Percentiles rank a stretch among this genome's conserved stretches.
phyloP scores from a whole-genome alignment of 2,329 filamentous ascomycete species.

The Thelonectria discophora region DNA sequence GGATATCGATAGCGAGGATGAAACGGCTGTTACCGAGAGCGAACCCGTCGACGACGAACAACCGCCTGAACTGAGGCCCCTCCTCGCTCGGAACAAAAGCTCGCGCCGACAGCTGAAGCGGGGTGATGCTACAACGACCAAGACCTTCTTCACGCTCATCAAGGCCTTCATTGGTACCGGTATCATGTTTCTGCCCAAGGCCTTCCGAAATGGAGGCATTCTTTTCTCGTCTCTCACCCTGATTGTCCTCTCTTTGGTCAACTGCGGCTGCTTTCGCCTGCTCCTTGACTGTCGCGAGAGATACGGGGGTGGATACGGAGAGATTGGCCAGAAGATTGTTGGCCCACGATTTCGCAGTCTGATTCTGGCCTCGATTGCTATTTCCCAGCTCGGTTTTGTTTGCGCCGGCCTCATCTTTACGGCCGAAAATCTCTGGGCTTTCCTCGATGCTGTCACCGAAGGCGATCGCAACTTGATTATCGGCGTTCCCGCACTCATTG shows the following conservation, averaged over 20 bases:
- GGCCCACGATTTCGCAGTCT: slow-evolving; percentile 70
- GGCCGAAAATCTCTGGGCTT: slow-evolving; percentile 76
- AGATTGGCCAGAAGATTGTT: slow-evolving; percentile 73
- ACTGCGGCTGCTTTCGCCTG: slow-evolving; percentile 76
- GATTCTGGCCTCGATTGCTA: slow-evolving; percentile 74
- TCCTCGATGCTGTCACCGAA: slow-evolving; percentile 68
- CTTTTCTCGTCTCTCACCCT: slow-evolving; percentile 77
- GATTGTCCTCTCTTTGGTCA: slow-evolving; percentile 70
- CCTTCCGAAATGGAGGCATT: slow-evolving; percentile 80
- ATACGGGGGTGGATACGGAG: slow-evolving; percentile 77
- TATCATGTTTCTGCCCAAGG: slow-evolving; percentile 84
- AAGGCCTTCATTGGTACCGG: slow-evolving; percentile 84
- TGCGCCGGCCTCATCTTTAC: slow-evolving; percentile 82
- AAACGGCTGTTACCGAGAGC: slow-evolving; percentile 59
- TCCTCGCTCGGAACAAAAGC: slow-evolving; percentile 61
- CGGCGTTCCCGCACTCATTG: slow-evolving; percentile 65
- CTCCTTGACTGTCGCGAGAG: slow-evolving; percentile 71
- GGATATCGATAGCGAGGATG: slow-evolving; percentile 64
- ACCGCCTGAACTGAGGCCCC: slow-evolving; percentile 64
- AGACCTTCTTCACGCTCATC: slow-evolving; percentile 80
- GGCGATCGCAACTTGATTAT: slow-evolving; percentile 61
- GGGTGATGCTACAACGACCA: slow-evolving; percentile 72
- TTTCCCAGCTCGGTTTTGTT: slow-evolving; percentile 82
- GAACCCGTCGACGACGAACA: slow-evolving; percentile 52
- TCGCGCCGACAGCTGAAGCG: slow-evolving; percentile 54